Base-by-base conservation (phyloP, 176 grass and related monocot genomes). In the Puccinellia tenuiflora region DNA sequence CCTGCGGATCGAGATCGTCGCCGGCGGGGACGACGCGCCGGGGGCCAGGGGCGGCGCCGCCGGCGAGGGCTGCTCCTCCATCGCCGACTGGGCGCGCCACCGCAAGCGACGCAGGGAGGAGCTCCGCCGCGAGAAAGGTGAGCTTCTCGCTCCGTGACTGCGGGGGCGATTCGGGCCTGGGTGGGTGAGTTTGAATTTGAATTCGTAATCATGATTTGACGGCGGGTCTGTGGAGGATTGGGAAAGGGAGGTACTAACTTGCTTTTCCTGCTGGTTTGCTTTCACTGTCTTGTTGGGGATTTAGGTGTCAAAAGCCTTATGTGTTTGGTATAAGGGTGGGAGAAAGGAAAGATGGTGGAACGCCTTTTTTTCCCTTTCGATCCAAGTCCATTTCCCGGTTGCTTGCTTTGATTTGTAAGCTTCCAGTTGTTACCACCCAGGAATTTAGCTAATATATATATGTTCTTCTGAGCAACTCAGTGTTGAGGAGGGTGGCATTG, bases 1-100 rank as follows among this genome's bases (percentile, higher is more conserved):
- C 39, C 88, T 97, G 28, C 92, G 92, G 85, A 97, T 97, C 88
- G 94, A 97, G 88, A 90, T 97, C 80, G 65, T 90, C 48, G 67
- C 85, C 45, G 92, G 85, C 45, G 92, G 85, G 68, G 88, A 87
- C 81, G 85, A 92, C 69, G 87, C 80, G 45, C 67, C 82, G 7
- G 91, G 86, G 57, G 74, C 72, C 76, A 89, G 75, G 74, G 84
- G 88, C 42, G 12, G 3, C 68, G 42, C 66, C 62, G 79, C 79
- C 40, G 88, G 85, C 26, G 85, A 91, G 28, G 88, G 82, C 0
- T 94, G 87, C 66, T 81, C 84, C 0, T 90, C 94, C 9, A 77
- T 94, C 50, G 85, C 90, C 73, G 89, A 92, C 79, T 97, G 91
- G 94, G 92, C 94, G 35, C 82, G 85, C 9, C 87, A 94, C 30